These are phyloP conservation scores for Lotmaria passim DNA, from an alignment of 208 protist species.

Conservation along the genomic window DNA sequence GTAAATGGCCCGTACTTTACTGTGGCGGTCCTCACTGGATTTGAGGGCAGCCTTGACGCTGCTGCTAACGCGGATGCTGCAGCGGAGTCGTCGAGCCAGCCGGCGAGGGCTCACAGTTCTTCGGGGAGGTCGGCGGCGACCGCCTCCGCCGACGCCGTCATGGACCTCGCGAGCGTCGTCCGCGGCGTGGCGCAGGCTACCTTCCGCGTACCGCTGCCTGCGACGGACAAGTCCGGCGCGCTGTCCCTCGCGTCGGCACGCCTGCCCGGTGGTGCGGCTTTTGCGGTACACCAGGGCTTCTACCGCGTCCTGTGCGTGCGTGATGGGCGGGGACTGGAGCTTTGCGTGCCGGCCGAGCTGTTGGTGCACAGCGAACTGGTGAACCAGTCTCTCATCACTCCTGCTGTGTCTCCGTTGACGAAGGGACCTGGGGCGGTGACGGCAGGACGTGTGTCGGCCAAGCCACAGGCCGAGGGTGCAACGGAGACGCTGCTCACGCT, in stretches of 20 bases:
- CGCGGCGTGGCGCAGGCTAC: background rate
- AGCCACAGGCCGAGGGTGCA: background rate
- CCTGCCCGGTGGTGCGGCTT: constrained; percentile 16
- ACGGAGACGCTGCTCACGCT: constrained; percentile 16
- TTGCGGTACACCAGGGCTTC: constrained; percentile 22
- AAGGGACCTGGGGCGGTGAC: background rate
- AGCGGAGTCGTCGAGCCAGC: background rate
- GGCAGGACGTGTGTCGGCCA: background rate
- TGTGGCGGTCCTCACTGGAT: constrained; percentile 19
- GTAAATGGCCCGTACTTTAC: constrained; percentile 30
- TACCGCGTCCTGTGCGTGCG: constrained; percentile 30
- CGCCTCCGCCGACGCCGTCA: background rate
- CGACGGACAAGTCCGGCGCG: background rate
- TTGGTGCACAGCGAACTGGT: constrained; percentile 10
- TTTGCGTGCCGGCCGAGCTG: constrained; percentile 28
- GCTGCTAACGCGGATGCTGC: background rate
- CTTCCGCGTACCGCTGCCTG: background rate
- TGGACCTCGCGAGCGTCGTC: constrained; percentile 4
- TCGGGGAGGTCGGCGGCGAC: background rate
- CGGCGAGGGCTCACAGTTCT: constrained; percentile 1
- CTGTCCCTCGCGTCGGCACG: background rate
- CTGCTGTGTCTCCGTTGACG: background rate
- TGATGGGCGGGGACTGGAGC: constrained; percentile 28
- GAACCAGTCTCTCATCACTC: background rate
- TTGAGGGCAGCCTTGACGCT: background rate